Conservation (phyloP, 1,284 basidiomycete species). For the Ganoderma meredithae region DNA sequence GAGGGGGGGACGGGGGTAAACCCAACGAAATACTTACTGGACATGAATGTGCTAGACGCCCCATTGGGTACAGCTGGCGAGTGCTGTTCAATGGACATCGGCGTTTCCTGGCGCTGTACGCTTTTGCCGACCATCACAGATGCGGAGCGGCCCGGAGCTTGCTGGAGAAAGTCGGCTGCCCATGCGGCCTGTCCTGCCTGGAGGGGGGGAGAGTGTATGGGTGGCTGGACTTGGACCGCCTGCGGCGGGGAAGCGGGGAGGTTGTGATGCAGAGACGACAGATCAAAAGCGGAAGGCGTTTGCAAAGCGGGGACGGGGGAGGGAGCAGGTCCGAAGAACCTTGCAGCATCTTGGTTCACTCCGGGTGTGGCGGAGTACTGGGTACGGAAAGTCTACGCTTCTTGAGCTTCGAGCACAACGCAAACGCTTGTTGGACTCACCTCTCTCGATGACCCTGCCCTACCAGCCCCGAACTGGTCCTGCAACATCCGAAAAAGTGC, state of each 20-base stretch:
- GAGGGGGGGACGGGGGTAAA: not conserved
- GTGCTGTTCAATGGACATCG: slow-evolving; percentile 22
- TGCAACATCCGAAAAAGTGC: slow-evolving; percentile 37
- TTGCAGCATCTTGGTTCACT: slow-evolving; percentile 69
- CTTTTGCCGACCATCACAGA: slow-evolving; percentile 11
- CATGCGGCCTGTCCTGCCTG: slow-evolving; percentile 49
- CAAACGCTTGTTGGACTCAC: slow-evolving; percentile 44
- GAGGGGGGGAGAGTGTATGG: slow-evolving; percentile 26
- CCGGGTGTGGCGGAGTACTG: slow-evolving; percentile 51
- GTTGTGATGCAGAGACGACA: slow-evolving; percentile 62
- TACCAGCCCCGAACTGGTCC: slow-evolving; percentile 69
- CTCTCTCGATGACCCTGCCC: slow-evolving; percentile 65
- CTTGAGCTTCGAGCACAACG: slow-evolving; percentile 13
- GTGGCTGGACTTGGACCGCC: slow-evolving; percentile 42
- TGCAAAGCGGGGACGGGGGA: slow-evolving; percentile 45
- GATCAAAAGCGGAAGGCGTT: slow-evolving; percentile 55
- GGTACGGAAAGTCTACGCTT: slow-evolving; percentile 65
- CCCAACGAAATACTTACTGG: slow-evolving; percentile 17
- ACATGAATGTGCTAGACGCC: slow-evolving; percentile 17
- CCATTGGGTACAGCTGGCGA: slow-evolving; percentile 17
- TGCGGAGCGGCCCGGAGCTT: slow-evolving; percentile 23
- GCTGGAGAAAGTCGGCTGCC: slow-evolving; percentile 67
- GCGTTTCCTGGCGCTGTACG: slow-evolving; percentile 18
- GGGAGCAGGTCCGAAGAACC: slow-evolving; percentile 62
- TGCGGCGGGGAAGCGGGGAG: slow-evolving; percentile 49